A percentile compares a stretch with the other conserved stretches of the same genome.
These are phyloP conservation scores for Coffea humblotiana DNA, from an alignment of 305 asterid species.

Conservation along the genomic window DNA sequence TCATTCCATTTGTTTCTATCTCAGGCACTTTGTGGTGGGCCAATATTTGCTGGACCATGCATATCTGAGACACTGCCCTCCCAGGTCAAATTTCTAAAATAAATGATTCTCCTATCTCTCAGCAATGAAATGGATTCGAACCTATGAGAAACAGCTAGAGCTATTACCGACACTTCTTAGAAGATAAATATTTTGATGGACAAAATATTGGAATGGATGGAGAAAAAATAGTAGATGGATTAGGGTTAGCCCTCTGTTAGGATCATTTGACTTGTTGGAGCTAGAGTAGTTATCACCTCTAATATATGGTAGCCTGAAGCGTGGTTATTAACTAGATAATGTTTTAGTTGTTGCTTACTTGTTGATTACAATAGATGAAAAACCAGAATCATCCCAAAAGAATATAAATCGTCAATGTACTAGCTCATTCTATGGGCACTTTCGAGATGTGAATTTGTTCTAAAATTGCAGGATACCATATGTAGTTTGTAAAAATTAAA, in stretches of 20 bases:
- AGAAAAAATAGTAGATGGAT: neutral
- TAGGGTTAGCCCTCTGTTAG: neutral
- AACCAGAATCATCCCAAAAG: too few relatives aligned
- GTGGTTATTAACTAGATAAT: neutral
- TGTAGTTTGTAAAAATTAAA: too few relatives aligned
- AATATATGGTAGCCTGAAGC: neutral
- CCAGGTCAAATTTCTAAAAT: slow-evolving; percentile 49
- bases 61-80: slow-evolving; percentile 56
- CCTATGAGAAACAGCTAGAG: slow-evolving; percentile 6
- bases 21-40: slow-evolving; percentile 68
- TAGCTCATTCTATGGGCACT: too few relatives aligned
- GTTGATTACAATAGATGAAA: too few relatives aligned
- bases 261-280: neutral
- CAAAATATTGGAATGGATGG: neutral
- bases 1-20: slow-evolving; percentile 20
- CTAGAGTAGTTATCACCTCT: neutral
- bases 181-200: neutral
- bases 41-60: slow-evolving; percentile 91
- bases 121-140: neutral
- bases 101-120: slow-evolving; percentile 15
- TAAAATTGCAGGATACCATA: too few relatives aligned
- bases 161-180: neutral
- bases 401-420: too few relatives aligned
- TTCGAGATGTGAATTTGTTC: too few relatives aligned
- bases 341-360: neutral